Conservation (phyloP, 768 basidiomycete genomes). For the Collybia mongolica region DNA sequence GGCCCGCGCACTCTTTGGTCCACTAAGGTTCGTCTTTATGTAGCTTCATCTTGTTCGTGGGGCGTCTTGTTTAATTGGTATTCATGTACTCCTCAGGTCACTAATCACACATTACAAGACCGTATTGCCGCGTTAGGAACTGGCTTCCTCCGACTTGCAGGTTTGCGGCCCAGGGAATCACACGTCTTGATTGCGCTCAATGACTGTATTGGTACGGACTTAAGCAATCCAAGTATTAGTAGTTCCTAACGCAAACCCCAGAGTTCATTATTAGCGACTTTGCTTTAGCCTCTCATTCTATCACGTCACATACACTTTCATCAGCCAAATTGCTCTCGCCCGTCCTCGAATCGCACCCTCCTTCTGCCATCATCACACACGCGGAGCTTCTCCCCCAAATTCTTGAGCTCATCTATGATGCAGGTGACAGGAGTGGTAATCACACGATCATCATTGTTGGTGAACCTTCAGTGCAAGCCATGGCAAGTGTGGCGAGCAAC, state of each 20-base stretch:
- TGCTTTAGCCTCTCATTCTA: slow-evolving; percentile 69
- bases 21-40: slow-evolving; percentile 43
- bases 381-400: slow-evolving; percentile 65
- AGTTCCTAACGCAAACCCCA: slow-evolving; percentile 20
- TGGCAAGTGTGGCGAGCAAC: slow-evolving; percentile 47
- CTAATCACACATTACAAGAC: slow-evolving; percentile 68
- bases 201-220: slow-evolving; percentile 65
- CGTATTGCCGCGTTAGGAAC: slow-evolving; percentile 73
- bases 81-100: slow-evolving; percentile 49
- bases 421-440: slow-evolving; percentile 41
- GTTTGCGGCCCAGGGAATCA: slow-evolving; percentile 56
- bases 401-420: slow-evolving; percentile 70
- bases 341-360: slow-evolving; percentile 63
- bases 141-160: slow-evolving; percentile 60
- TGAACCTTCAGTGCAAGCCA: slow-evolving; percentile 44
- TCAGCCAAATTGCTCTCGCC: slow-evolving; percentile 60
- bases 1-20: slow-evolving; percentile 77
- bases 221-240: neutral
- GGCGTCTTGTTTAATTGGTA: neutral
- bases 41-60: neutral
- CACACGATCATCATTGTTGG: slow-evolving; percentile 74
- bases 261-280: slow-evolving; percentile 82
- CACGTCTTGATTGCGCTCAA: slow-evolving; percentile 77
- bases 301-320: slow-evolving; percentile 65
- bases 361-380: slow-evolving; percentile 73